Conservation (phyloP, 2,329 filamentous ascomycete species). For the Tolypocladium pustulatum region DNA sequence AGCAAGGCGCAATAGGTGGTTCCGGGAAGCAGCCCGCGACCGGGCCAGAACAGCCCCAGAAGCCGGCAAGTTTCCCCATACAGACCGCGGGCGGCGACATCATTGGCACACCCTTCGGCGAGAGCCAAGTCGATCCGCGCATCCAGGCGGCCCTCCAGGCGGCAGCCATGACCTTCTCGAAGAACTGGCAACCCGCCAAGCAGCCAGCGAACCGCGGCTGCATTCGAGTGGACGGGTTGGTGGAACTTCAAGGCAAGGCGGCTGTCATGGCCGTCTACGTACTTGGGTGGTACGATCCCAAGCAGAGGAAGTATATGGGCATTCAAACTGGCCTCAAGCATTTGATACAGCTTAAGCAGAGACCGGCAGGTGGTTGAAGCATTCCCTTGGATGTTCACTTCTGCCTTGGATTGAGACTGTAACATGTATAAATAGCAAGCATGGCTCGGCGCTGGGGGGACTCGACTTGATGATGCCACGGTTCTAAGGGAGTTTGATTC, state of each 20-base stretch:
- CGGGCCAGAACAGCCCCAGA: conserved; percentile 13
- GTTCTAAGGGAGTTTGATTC: neutral
- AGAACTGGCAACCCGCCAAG: conserved; percentile 35
- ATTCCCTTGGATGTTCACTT: too few species aligned
- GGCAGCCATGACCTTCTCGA: conserved; percentile 23
- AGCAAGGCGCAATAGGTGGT: conserved; percentile 11
- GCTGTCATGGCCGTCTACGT: conserved; percentile 41
- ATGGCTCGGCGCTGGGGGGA: conserved; percentile 13
- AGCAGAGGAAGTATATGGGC: conserved; percentile 33
- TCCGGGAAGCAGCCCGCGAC: conserved; percentile 12
- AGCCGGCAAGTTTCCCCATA: conserved; percentile 11
- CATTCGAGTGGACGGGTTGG: conserved; percentile 41
- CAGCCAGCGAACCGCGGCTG: conserved; percentile 38
- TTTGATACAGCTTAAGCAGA: conserved; percentile 28
- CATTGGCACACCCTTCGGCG: conserved; percentile 14
- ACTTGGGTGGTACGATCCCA: conserved; percentile 44
- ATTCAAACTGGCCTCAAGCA: conserved; percentile 33
- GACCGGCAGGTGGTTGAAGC: conserved; percentile 18
- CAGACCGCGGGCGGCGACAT: conserved; percentile 14
- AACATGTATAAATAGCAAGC: conserved; percentile 1
- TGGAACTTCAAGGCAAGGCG: conserved; percentile 38
- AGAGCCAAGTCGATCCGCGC: conserved; percentile 23
- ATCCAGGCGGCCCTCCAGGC: conserved; percentile 21
- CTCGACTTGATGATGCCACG: conserved; percentile 17
- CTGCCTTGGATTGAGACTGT: neutral